These are phyloP conservation scores for Globisporangium barbulae DNA, from an alignment of 352 stramenopile genomes.

Conservation along the genomic window DNA sequence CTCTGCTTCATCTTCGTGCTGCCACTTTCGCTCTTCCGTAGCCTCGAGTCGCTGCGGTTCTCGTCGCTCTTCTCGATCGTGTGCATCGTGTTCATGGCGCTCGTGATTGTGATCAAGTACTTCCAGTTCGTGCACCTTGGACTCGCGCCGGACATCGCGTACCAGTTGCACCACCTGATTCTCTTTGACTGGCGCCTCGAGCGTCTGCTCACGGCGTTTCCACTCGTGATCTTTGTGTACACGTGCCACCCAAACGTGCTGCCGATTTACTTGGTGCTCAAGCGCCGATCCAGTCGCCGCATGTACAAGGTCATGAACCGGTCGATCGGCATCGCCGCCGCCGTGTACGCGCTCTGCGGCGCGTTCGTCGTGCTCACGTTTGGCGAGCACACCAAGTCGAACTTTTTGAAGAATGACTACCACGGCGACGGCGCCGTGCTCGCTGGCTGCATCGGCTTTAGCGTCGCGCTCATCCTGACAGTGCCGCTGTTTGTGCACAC, in stretches of 20 bases:
- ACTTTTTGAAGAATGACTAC: slow-evolving; percentile 90
- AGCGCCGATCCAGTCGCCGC: slow-evolving; percentile 69
- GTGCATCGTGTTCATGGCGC: slow-evolving; percentile 86
- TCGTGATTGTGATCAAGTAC: slow-evolving; percentile 89
- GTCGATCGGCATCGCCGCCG: slow-evolving; percentile 70
- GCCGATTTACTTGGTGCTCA: slow-evolving; percentile 87
- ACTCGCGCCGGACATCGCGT: slow-evolving; percentile 52
- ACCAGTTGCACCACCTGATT: slow-evolving; percentile 70
- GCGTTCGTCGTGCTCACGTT: slow-evolving; percentile 88
- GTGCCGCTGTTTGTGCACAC: slow-evolving; percentile 86
- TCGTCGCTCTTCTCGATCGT: slow-evolving; percentile 87
- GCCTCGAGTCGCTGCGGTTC: slow-evolving; percentile 79
- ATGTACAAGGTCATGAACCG: slow-evolving; percentile 90
- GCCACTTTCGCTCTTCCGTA: slow-evolving; percentile 78
- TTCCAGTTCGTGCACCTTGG: slow-evolving; percentile 83
- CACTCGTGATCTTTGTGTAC: slow-evolving; percentile 86
- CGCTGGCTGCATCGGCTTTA: slow-evolving; percentile 72
- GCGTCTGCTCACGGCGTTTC: slow-evolving; percentile 65
- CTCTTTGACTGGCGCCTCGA: slow-evolving; percentile 68
- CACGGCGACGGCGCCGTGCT: slow-evolving; percentile 65
- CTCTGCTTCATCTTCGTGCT: slow-evolving; percentile 64
- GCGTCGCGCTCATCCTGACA: slow-evolving; percentile 76
- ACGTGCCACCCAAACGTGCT: slow-evolving; percentile 89
- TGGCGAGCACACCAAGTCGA: slow-evolving; percentile 66
- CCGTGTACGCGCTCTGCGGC: slow-evolving; percentile 75